A percentile compares a stretch with the other conserved stretches of the same genome.
Conservation (phyloP, 2,329 filamentous ascomycete species). For the Ophiostoma perfectum region DNA sequence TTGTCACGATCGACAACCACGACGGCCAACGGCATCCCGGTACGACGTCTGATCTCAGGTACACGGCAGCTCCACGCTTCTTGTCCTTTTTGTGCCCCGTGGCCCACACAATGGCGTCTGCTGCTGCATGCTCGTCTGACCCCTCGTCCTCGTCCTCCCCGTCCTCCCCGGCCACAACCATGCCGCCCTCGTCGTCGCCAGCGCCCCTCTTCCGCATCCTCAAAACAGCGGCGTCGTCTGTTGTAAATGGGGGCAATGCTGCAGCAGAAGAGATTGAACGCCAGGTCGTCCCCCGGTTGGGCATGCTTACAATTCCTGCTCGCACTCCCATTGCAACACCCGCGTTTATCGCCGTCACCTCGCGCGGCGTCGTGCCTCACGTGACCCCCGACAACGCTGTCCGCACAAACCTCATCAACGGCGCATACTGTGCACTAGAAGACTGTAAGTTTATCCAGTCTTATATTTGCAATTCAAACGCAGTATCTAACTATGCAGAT, state of each 20-base stretch:
- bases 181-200: slow-evolving; percentile 13
- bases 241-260: background rate
- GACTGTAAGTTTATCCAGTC: slow-evolving; percentile 65
- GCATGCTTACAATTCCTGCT: slow-evolving; percentile 56
- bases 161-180: slow-evolving; percentile 8
- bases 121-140: background rate
- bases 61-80: background rate
- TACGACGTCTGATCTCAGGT: background rate
- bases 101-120: slow-evolving; percentile 17
- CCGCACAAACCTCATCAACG: slow-evolving; percentile 59
- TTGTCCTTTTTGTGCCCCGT: background rate
- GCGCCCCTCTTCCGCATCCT: slow-evolving; percentile 24
- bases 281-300: slow-evolving; percentile 48
- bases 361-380: slow-evolving; percentile 80
- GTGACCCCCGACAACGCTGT: slow-evolving; percentile 76
- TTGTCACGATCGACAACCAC: slow-evolving; percentile 7
- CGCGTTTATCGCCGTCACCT: slow-evolving; percentile 72
- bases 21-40: slow-evolving; percentile 1
- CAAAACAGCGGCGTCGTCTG: slow-evolving; percentile 18
- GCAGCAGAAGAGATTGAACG: slow-evolving; percentile 4
- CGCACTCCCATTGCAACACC: slow-evolving; percentile 72
- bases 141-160: background rate
- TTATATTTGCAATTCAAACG: background rate
- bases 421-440: slow-evolving; percentile 78
- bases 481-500: slow-evolving; percentile 17